Evolutionary conservation across 2,329 filamentous ascomycete genomes (phyloP), one percentile per base, ranked within the genome.

Genomic region (Scytalidium lignicola): DNA sequence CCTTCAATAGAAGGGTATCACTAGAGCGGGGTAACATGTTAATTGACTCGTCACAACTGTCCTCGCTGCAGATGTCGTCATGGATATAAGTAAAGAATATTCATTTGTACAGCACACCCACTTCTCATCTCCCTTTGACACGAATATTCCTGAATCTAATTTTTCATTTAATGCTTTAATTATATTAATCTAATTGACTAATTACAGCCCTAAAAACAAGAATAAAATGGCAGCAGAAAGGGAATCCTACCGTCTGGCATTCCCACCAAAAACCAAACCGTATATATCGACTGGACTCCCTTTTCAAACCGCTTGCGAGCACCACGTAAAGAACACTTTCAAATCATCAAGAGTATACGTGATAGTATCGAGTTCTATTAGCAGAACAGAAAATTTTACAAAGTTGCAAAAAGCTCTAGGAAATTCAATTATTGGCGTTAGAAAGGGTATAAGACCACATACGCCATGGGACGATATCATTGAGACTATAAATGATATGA

Each of bases 351-450:
- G 53, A 47, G 51, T 62, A 26, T 65, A 64, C 19, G 47, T 67
- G 18, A 62, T 66, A 18, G 62, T 64, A n/a, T 66, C 63, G 4
- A 56, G 46, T 40, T 63, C 62, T 4, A 64, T 66, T 29, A 60
- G 58, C 41, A 63, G 63, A 48, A 66, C 64, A 1, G 51, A 52
- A 2, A 57, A 59, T 19, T 63, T 65, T 12, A 52, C 53, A 3
- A 32, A 49, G 18, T 52, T 66, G 13, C 44, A 60, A 47, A 46
- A 51, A 12, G 54, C 56, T 6, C 53, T 66, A 5, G 60, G 55
- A 10, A 51, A 58, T 20, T 56, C 58, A 46, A 55, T 63, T 19
- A 55, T 59, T 12, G 63, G 60, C 10, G 54, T 63, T 3, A 59
- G 63, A 32, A 59, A 58, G 23, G 64, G 64, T 1, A 60, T 65